Conservation (phyloP, 257 asterid genomes). For the Solanum sejunctum region DNA sequence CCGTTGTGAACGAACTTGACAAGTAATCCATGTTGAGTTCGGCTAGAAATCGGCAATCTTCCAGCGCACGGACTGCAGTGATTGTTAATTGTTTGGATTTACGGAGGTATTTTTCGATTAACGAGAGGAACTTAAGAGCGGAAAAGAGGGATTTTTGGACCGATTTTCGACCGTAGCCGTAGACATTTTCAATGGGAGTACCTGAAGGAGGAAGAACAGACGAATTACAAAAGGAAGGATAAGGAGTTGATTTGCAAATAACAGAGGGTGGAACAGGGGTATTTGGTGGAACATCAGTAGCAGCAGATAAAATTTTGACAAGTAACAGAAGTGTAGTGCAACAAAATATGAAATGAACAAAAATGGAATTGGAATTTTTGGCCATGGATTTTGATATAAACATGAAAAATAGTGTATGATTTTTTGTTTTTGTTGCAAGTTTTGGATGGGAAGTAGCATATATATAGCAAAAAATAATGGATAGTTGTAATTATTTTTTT, state of each 20-base stretch:
- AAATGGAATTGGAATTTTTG: neutral
- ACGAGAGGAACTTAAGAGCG: slow-evolving; percentile 29
- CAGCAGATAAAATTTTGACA: neutral
- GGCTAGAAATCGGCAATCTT: slow-evolving; percentile 54
- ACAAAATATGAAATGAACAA: neutral
- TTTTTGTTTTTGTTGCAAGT: neutral
- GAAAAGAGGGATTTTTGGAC: slow-evolving; percentile 38
- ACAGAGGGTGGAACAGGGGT: slow-evolving; percentile 1
- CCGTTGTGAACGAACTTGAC: slow-evolving; percentile 1
- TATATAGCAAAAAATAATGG: neutral
- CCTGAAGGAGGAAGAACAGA: slow-evolving; percentile 22
- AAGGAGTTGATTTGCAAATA: slow-evolving; percentile 18
- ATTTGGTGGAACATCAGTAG: neutral
- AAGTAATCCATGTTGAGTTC: slow-evolving; percentile 48
- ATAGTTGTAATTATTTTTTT: neutral
- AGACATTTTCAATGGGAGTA: slow-evolving; percentile 5
- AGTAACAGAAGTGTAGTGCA: neutral
- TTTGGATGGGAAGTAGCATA: neutral
- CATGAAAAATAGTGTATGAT: neutral
- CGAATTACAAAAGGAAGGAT: slow-evolving; percentile 24
- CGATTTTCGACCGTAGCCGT: slow-evolving; percentile 49
- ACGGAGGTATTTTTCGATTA: slow-evolving; percentile 26
- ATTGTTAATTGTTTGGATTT: slow-evolving; percentile 21
- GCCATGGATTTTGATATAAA: neutral
- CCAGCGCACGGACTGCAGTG: slow-evolving; percentile 44